These are phyloP conservation scores for Parmelia sp. DNA, from an alignment of 495 filamentous ascomycete genomes.

Conservation along the genomic window DNA sequence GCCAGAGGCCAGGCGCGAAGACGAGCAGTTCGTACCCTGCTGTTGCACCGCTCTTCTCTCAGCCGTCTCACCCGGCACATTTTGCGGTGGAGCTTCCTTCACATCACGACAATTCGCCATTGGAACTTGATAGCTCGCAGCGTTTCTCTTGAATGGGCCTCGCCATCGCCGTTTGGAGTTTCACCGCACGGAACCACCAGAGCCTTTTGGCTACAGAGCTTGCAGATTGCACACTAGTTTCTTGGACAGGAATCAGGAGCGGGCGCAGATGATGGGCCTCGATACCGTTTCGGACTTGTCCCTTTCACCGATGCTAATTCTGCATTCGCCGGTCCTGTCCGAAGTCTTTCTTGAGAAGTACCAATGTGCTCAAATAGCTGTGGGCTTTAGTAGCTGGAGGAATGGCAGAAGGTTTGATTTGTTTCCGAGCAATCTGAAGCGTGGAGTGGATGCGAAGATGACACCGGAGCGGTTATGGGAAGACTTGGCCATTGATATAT, in stretches of 20 bases:
- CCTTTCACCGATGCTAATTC: background rate
- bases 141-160: background rate
- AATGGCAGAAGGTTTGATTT: background rate
- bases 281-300: background rate
- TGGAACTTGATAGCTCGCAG: conserved; percentile 8
- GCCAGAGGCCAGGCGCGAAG: background rate
- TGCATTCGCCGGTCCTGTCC: background rate
- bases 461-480: background rate
- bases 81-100: conserved; percentile 14
- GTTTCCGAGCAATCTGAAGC: background rate
- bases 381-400: background rate
- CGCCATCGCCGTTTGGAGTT: background rate
- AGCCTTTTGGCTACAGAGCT: background rate
- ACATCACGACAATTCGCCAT: background rate
- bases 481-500: background rate
- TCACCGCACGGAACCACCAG: background rate
- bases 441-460: background rate
- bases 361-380: background rate
- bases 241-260: background rate
- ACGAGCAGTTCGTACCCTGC: background rate
- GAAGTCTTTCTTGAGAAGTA: background rate
- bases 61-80: background rate
- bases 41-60: conserved; percentile 2
- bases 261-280: background rate
- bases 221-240: background rate